Base-by-base conservation (phyloP, 2,329 filamentous ascomycete genomes). In the Fusarium chlamydosporum region DNA sequence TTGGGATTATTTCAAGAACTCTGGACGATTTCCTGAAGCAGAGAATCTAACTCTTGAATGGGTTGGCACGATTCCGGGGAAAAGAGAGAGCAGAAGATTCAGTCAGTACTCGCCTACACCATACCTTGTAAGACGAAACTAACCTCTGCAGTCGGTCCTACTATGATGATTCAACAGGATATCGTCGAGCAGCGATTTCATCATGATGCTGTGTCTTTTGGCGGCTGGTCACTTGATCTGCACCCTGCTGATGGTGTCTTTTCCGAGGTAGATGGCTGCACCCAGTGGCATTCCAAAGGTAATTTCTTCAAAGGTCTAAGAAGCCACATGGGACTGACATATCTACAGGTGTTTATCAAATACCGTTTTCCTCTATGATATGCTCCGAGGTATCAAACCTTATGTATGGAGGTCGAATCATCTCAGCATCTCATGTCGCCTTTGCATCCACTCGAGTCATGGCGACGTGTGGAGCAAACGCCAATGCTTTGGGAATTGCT, bases 241-340 rank as follows among this genome's bases (percentile, higher is more conserved):
- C 61, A 63, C 6, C 61, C 61, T 2, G 61, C 61, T 3, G 61
- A 63, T 7, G 61, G 61, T 31, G 61, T 63, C 16, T 63, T 63
- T 13, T 63, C 61, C 0, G 61, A 63, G 16, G 61, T 63, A 0
- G 59, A 63, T 11, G 59, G 61, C n/a, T 63, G 61, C 7, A 63
- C 61, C 1, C 61, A 63, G 7, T 63, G 61, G 61, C 61, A 63
- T 23, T 63, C 61, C 16, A 63, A 63, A 26, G 61, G 61, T 63
- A 16, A 18, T 1, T 9, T 29, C 1, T 1, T 7, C 2, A 4
- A 0, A 18, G 0, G 15, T 6, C 0, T 15, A 7, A 38, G 7
- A 27, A 3, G 4, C 6, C 8, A 0, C 0, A 7, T 4, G 2
- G 4, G 3, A 15, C 31, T 63, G 1, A 63, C 9, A 9, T 3